These are phyloP conservation scores for Chloromonas sp. DNA, from an alignment of 163 green algal species.

Conservation along the genomic window DNA sequence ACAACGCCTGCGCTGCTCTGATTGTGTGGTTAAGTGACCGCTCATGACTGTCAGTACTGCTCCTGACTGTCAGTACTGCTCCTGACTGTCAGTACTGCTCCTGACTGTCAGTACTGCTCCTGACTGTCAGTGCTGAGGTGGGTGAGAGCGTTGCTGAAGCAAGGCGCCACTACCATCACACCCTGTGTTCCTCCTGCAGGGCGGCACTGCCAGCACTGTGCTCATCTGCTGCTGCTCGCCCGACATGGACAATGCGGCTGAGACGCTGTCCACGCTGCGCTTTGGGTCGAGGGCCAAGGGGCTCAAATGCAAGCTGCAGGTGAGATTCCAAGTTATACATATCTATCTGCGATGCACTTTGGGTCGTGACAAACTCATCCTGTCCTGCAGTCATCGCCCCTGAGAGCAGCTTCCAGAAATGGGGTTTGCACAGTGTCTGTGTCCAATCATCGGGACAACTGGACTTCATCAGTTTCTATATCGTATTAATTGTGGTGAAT, in stretches of 20 bases:
- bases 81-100: too few species aligned
- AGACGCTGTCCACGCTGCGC: constrained; percentile 73
- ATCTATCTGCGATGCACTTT: not conserved
- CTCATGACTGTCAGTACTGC: too few species aligned
- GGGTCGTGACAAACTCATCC: not conserved
- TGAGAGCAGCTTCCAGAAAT: not conserved
- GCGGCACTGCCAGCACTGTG: constrained; percentile 56
- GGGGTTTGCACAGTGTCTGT: not conserved
- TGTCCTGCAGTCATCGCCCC: not conserved
- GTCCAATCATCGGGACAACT: not conserved
- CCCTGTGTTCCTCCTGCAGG: constrained; percentile 21
- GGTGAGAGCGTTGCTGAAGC: too few species aligned
- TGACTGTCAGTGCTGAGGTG: too few species aligned
- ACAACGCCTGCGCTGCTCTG: too few species aligned
- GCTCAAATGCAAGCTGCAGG: constrained; percentile 26
- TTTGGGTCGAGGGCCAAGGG: constrained; percentile 57
- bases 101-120: too few species aligned
- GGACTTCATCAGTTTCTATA: not conserved
- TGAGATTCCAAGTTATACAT: not conserved
- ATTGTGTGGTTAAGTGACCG: too few species aligned
- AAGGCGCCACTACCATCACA: too few species aligned
- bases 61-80: too few species aligned
- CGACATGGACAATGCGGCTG: constrained; percentile 45
- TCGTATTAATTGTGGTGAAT: too few species aligned
- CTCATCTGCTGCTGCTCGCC: constrained; percentile 81